These are phyloP conservation scores for Plenodomus biglobosus DNA, from an alignment of 2,329 filamentous ascomycete genomes.

Conservation along the genomic window DNA sequence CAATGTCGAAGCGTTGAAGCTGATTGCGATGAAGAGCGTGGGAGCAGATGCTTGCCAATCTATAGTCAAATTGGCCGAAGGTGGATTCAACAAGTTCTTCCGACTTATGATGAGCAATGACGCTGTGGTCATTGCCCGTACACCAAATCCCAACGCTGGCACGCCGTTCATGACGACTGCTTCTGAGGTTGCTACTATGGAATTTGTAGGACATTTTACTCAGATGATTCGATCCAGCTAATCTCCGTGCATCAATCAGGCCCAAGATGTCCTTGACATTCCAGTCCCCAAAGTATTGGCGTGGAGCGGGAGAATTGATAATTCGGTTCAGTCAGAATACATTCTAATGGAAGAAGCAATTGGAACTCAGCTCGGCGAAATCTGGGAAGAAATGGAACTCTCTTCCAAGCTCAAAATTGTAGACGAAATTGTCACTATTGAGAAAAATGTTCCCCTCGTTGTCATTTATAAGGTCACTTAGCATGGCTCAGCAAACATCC, in stretches of 20 bases:
- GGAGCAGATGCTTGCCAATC: constrained; percentile 36
- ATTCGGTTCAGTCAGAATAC: constrained; percentile 27
- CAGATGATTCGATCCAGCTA: constrained; percentile 3
- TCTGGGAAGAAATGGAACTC: constrained; percentile 35
- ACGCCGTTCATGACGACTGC: constrained; percentile 13
- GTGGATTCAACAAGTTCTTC: constrained; percentile 30
- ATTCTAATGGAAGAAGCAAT: constrained; percentile 24
- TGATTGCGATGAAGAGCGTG: constrained; percentile 32
- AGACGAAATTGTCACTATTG: constrained; percentile 40
- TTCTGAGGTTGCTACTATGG: constrained; percentile 26
- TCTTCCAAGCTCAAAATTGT: constrained; percentile 33
- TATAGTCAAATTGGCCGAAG: constrained; percentile 38
- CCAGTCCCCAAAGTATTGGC: constrained; percentile 27
- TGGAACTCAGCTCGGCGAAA: constrained; percentile 32
- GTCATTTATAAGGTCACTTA: constrained; percentile 36
- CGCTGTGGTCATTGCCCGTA: constrained; percentile 14
- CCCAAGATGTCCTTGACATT: constrained; percentile 19
- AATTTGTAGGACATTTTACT: constrained; percentile 17
- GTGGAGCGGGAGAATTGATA: constrained; percentile 20
- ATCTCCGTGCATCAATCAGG: constrained; percentile 6
- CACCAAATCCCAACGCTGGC: constrained; percentile 22
- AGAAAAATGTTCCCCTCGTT: constrained; percentile 44
- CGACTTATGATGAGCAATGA: constrained; percentile 28
- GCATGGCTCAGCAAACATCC: constrained; percentile 12
- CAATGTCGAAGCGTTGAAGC: constrained; percentile 40